Percentiles rank a stretch among this genome's conserved stretches.
Conservation (phyloP, 306 rosid genomes). For the Ammopiptanthus mongolicus region DNA sequence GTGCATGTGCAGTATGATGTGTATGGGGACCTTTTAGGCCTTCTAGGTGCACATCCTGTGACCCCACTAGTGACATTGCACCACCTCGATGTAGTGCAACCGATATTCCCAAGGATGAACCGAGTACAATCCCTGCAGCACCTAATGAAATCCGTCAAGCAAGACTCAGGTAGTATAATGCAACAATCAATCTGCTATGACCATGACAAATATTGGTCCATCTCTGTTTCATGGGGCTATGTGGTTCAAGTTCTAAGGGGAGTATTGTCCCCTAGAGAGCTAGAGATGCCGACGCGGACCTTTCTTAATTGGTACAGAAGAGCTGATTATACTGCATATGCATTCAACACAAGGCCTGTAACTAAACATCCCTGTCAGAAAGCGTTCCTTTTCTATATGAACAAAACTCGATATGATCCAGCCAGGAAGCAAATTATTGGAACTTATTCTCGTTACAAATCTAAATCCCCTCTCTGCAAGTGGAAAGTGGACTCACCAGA, state of each 20-base stretch:
- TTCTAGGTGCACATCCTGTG: constrained; percentile 74
- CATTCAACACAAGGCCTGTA: constrained; percentile 93
- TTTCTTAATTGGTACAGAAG: constrained; percentile 73
- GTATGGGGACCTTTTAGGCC: constrained; percentile 74
- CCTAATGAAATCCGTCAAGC: constrained; percentile 49
- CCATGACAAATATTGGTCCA: constrained; percentile 55
- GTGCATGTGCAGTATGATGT: constrained; percentile 80
- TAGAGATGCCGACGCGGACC: constrained; percentile 75
- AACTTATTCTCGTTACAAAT: constrained; percentile 30
- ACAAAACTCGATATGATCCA: constrained; percentile 35
- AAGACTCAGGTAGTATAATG: constrained; percentile 71
- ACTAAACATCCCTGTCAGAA: constrained; percentile 74
- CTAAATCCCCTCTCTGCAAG: constrained; percentile 41
- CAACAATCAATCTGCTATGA: constrained; percentile 92
- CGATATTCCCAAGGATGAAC: constrained; percentile 56
- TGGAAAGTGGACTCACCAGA: constrained; percentile 71
- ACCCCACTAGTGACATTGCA: constrained; percentile 67
- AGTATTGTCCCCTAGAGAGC: constrained; percentile 67
- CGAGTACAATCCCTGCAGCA: constrained; percentile 45
- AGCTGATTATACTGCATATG: constrained; percentile 78
- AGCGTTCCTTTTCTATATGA: constrained; percentile 59
- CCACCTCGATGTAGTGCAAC: constrained; percentile 77
- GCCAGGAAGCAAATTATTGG: constrained; percentile 35
- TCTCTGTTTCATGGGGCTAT: constrained; percentile 85
- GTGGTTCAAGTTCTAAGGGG: constrained; percentile 74